Evolutionary conservation across 2,329 filamentous ascomycete genomes (phyloP).

Genomic region (Aureobasidium sp.): DNA sequence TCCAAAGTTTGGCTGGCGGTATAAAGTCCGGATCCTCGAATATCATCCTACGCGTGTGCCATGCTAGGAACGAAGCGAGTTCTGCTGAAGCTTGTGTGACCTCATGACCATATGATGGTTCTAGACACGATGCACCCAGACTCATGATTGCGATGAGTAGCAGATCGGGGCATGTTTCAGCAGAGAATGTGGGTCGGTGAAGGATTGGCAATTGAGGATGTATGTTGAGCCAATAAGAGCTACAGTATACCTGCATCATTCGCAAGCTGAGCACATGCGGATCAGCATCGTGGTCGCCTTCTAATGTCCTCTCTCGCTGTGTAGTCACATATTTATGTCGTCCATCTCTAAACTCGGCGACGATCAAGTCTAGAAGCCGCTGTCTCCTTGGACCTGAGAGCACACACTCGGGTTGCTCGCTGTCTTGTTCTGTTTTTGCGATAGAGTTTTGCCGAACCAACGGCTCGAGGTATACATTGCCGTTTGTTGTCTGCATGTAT

Average conservation of each 20-base stretch:
- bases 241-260: conserved; percentile 94
- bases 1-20: conserved; percentile 89
- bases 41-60: conserved; percentile 91
- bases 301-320: conserved; percentile 36
- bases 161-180: conserved; percentile 77
- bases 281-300: conserved; percentile 63
- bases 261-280: conserved; percentile 66
- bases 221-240: conserved; percentile 91
- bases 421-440: conserved; percentile 10
- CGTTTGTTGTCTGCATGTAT: neutral
- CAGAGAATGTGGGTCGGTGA: conserved; percentile 87
- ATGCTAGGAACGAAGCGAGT: conserved; percentile 81
- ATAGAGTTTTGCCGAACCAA: neutral
- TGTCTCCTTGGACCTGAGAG: conserved; percentile 4
- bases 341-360: neutral
- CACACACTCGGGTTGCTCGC: conserved; percentile 6
- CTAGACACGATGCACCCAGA: conserved; percentile 82
- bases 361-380: conserved; percentile 1
- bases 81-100: conserved; percentile 71
- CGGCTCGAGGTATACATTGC: neutral
- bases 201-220: conserved; percentile 91
- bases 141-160: conserved; percentile 84
- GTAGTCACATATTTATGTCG: conserved; percentile 5
- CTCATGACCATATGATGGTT: conserved; percentile 69
- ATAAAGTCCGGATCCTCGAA: conserved; percentile 87